These are phyloP conservation scores for Lathyrus tuberosus DNA, from an alignment of 306 rosid genomes.

Conservation along the genomic window DNA sequence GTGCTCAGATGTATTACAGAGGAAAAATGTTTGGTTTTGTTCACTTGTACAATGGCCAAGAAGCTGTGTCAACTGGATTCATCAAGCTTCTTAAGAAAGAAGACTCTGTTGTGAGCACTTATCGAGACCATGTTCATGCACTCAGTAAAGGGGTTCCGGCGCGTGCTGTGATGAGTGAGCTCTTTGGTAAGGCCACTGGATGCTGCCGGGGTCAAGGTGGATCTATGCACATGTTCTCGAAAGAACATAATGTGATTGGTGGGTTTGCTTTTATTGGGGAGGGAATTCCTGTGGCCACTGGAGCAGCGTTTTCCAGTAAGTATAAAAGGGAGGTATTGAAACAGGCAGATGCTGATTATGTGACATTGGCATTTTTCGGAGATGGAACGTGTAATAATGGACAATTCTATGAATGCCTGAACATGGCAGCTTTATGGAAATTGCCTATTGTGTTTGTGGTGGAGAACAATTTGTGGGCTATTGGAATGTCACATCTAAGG, in stretches of 20 bases:
- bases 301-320: conserved; percentile 86
- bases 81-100: conserved; percentile 80
- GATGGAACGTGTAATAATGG: conserved; percentile 98
- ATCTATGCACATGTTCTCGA: conserved; percentile 99
- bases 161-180: conserved; percentile 95
- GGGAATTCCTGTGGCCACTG: conserved; percentile 97
- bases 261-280: conserved; percentile 99
- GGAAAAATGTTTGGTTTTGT: conserved; percentile 95
- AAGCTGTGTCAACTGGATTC: conserved; percentile 94
- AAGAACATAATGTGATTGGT: conserved; percentile 82
- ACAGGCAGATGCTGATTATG: conserved; percentile 69
- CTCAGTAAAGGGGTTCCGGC: conserved; percentile 61
- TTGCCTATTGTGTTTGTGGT: conserved; percentile 95
- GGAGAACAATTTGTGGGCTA: conserved; percentile 99
- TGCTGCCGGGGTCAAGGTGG: conserved; percentile 99
- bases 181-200: conserved; percentile 95
- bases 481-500: conserved; percentile 96
- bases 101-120: conserved; percentile 88
- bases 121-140: conserved; percentile 52
- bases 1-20: conserved; percentile 95
- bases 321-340: conserved; percentile 84
- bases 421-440: conserved; percentile 99
- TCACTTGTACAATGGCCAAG: conserved; percentile 95
- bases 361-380: conserved; percentile 88
- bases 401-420: conserved; percentile 94